Base-by-base conservation (phyloP, 192 early-diverging fungal species). In the Coemansia sp. region DNA sequence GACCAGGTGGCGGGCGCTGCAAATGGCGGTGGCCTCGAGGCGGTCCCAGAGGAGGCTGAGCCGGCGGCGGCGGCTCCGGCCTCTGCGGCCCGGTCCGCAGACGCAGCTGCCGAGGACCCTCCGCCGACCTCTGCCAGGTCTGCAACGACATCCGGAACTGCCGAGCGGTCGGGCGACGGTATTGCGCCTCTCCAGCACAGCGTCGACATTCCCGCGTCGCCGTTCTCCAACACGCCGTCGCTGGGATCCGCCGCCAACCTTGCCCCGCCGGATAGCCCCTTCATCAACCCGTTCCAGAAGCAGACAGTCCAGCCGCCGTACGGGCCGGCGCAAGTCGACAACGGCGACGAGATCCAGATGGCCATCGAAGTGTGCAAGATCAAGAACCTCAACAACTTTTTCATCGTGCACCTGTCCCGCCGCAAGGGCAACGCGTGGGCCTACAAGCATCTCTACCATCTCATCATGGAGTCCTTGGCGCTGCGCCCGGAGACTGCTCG, bases 291-390 rank as follows among this genome's bases (percentile, higher is more conserved):
- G 34, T 70, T 70, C 67, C 59, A 54, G 45, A 34, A 37, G 45
- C 34, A 38, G n/a, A 35, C 19, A 5, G 31, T 51, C 20, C 31
- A 33, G 12, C 62, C 69, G 41, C 68, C 68, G 16, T 75, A 75
- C 22, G 71, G 71, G 23, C 30, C 63, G 2, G 27, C 58, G 14
- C 60, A 75, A 31, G 64, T 67, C 21, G 71, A 75, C 44, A 56
- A 54, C 35, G 84, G 85, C 17, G 90, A 87, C 19, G 92, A 95
- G 69, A 81, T 98, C 17, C 82, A 85, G 26, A 84, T 95, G 65
- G 79, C 82, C 12, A 82, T 98, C 18, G 91, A 94, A 77, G 56
- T 98, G 26, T 91, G 91, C 64, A 80, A 80, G 54, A 87, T 98
- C 64, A 90, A 91, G 76, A 94, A 95, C 52, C 57, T 98, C 30